phyloP scores from a whole-genome alignment of 306 rosid genomes.

The Ammopiptanthus mongolicus region DNA sequence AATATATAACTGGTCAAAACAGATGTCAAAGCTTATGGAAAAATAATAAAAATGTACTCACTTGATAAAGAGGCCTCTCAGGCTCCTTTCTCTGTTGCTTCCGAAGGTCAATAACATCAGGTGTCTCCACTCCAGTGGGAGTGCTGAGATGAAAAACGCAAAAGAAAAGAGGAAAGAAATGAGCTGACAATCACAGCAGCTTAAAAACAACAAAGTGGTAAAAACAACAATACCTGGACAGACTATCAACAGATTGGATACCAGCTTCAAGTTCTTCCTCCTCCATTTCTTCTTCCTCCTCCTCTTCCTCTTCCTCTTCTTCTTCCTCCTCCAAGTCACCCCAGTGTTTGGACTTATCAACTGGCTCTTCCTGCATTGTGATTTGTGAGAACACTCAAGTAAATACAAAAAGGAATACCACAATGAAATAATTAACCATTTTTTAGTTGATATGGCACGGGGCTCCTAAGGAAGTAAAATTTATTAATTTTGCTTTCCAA shows the following conservation, averaged over 20 bases:
- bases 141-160: conserved; percentile 45
- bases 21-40: neutral
- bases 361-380: conserved; percentile 83
- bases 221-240: conserved; percentile 60
- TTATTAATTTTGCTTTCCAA: neutral
- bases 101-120: conserved; percentile 90
- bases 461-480: neutral
- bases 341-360: conserved; percentile 96
- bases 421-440: neutral
- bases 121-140: conserved; percentile 97
- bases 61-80: conserved; percentile 84
- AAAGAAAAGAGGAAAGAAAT: neutral
- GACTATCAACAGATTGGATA: conserved; percentile 83
- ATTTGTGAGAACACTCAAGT: neutral
- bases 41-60: conserved; percentile 23
- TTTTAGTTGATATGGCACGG: neutral
- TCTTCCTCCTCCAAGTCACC: conserved; percentile 99
- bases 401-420: neutral
- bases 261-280: conserved; percentile 82
- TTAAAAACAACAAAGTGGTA: neutral
- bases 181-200: neutral
- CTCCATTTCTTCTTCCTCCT: conserved; percentile 73
- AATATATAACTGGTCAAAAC: neutral
- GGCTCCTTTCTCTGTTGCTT: conserved; percentile 97
- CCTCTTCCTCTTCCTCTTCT: conserved; percentile 87